Evolutionary conservation across 768 basidiomycete species (phyloP), one percentile per base, ranked within the genome.

Genomic region (Udeniomyces megalosporus): DNA sequence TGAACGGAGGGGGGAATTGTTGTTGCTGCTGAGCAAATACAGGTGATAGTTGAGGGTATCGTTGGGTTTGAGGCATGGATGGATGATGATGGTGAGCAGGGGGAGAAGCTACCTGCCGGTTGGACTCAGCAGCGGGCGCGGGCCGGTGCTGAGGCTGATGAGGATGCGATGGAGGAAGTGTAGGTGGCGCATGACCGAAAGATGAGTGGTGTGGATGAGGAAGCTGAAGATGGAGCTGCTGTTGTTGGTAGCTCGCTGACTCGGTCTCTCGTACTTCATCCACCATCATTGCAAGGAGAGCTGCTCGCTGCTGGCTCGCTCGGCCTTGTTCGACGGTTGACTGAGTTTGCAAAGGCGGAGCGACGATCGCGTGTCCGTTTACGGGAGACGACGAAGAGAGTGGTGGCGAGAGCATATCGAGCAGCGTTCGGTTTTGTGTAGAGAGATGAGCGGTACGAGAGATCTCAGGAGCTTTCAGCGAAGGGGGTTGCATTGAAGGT

Each of bases 201-300:
- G 7, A n/a, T 17, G 22, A 12, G 26, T 42, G 32, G 35, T 17
- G 28, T 44, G n/a, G 20, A 20, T 4, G 26, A 1, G 2, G 14
- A 20, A 38, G 55, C 28, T 35, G 35, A n/a, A n/a, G 24, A 42
- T n/a, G 38, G 38, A 42, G 38, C 8, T 42, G 38, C 10, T 8
- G 10, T 42, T 8, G 38, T 17, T 42, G 10, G 8, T 8, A 42
- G 17, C 10, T 8, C 28, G 22, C 28, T 29, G 55, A 12, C 24
- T n/a, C 51, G 10, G 15, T 4, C 15, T 32, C 51, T 20, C 28
- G n/a, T 8, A 44, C 22, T 15, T 15, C n/a, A 17, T 35, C 55
- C 42, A 26, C 55, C 55, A 57, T 57, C 55, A 57, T 57, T 28
- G 55, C 55, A 20, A 57, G 55, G 7, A 57, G 55, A 22, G 44